Conservation (phyloP, 2,329 filamentous ascomycete genomes). For the Cladosporium sp. region DNA sequence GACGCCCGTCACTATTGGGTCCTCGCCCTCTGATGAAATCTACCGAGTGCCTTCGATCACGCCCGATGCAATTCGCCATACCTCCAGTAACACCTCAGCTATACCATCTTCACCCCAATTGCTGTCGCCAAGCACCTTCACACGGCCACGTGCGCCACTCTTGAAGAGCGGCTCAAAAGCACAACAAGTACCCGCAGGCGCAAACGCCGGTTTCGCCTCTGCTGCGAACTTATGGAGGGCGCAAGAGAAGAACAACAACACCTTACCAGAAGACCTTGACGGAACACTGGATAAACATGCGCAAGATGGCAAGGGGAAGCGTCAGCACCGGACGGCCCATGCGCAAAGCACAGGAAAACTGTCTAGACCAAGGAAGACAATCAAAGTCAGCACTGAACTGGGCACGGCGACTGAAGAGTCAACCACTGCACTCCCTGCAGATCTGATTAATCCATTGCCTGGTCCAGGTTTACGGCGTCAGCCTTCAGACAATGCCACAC, state of each 20-base stretch:
- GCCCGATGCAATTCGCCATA: constrained; percentile 14
- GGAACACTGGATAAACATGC: neutral
- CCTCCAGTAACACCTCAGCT: neutral
- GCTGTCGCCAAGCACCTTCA: constrained; percentile 5
- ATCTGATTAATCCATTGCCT: too few species aligned
- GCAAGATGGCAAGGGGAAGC: neutral
- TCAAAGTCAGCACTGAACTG: neutral
- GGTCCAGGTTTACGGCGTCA: too few species aligned
- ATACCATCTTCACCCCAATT: constrained; percentile 4
- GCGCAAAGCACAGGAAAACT: constrained; percentile 13
- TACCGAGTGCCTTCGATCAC: constrained; percentile 18
- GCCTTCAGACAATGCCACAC: neutral
- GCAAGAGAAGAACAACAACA: neutral
- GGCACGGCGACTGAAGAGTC: too few species aligned
- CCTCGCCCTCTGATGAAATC: constrained; percentile 18
- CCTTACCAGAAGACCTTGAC: too few species aligned
- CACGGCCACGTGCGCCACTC: constrained; percentile 1
- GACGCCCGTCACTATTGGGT: constrained; percentile 22
- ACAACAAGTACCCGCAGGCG: constrained; percentile 13
- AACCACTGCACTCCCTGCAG: too few species aligned
- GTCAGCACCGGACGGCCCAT: neutral
- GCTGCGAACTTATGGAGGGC: constrained; percentile 16
- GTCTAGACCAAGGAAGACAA: constrained; percentile 9
- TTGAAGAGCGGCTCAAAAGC: constrained; percentile 15
- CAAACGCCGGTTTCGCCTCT: constrained; percentile 15